These are phyloP conservation scores for Funneliformis caledonium DNA, from an alignment of 371 early-diverging fungal genomes.

Conservation along the genomic window DNA sequence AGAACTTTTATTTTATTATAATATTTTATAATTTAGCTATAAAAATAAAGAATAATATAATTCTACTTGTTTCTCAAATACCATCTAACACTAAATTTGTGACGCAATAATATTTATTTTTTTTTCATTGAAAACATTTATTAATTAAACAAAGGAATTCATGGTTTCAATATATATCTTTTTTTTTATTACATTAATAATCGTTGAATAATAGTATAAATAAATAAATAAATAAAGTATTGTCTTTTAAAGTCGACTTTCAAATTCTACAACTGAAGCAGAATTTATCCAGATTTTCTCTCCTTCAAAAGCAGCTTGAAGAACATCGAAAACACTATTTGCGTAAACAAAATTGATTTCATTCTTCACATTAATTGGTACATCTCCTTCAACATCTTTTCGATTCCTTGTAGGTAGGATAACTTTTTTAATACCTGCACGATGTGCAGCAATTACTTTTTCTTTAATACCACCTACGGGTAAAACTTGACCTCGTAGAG, in stretches of 20 bases:
- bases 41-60: too few species aligned
- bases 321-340: constrained; percentile 70
- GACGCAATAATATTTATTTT: too few species aligned
- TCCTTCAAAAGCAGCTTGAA: constrained; percentile 62
- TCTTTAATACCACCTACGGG: constrained; percentile 90
- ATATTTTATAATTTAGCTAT: too few species aligned
- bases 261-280: constrained; percentile 39
- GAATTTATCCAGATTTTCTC: constrained; percentile 33
- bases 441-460: constrained; percentile 85
- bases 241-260: constrained; percentile 45
- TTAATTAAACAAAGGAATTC: too few species aligned
- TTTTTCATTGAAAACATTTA: too few species aligned
- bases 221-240: not conserved
- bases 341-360: constrained; percentile 79
- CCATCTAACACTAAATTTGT: too few species aligned
- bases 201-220: too few species aligned
- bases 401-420: constrained; percentile 65
- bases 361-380: constrained; percentile 65
- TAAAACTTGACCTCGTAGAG: constrained; percentile 80
- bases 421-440: constrained; percentile 71
- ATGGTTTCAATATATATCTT: too few species aligned
- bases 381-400: constrained; percentile 67
- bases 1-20: too few species aligned
- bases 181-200: too few species aligned
- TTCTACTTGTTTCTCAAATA: too few species aligned